A percentile compares a stretch with the other conserved stretches of the same genome.
phyloP scores from a whole-genome alignment of 768 basidiomycete genomes.

The Naganishia vaughanmartiniae region DNA sequence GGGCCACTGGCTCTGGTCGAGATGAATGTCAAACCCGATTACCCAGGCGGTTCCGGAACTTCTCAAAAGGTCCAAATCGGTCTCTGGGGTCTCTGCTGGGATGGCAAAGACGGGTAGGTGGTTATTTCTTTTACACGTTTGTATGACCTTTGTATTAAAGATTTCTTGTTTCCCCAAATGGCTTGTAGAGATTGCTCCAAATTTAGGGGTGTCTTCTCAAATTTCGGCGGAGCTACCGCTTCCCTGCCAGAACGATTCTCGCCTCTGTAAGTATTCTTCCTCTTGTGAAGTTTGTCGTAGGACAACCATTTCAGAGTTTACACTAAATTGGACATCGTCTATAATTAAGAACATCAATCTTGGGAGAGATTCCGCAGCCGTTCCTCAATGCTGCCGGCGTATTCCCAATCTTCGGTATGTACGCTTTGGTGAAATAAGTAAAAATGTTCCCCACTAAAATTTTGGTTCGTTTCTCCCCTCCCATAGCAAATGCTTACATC shows the following conservation, averaged over 20 bases:
- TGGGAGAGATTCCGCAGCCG: not conserved
- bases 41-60: conserved; percentile 9
- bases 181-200: conserved; percentile 3
- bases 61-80: conserved; percentile 1
- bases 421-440: too few relatives aligned
- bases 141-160: too few relatives aligned
- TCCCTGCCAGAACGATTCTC: not conserved
- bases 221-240: not conserved
- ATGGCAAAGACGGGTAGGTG: conserved; percentile 7
- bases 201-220: conserved; percentile 1
- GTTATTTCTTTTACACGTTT: not conserved
- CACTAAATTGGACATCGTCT: not conserved
- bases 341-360: not conserved
- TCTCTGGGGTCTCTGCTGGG: conserved; percentile 13
- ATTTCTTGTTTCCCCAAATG: too few relatives aligned
- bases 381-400: conserved; percentile 11
- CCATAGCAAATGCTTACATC: conserved; percentile 5
- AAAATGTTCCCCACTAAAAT: too few relatives aligned
- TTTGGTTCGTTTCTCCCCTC: not conserved
- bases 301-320: not conserved
- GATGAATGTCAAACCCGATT: not conserved
- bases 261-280: not conserved
- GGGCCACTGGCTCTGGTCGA: not conserved
- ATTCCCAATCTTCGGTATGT: conserved; percentile 13
- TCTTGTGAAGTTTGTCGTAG: not conserved